Base-by-base conservation (phyloP, 306 rosid genomes). In the Bauhinia variegata region DNA sequence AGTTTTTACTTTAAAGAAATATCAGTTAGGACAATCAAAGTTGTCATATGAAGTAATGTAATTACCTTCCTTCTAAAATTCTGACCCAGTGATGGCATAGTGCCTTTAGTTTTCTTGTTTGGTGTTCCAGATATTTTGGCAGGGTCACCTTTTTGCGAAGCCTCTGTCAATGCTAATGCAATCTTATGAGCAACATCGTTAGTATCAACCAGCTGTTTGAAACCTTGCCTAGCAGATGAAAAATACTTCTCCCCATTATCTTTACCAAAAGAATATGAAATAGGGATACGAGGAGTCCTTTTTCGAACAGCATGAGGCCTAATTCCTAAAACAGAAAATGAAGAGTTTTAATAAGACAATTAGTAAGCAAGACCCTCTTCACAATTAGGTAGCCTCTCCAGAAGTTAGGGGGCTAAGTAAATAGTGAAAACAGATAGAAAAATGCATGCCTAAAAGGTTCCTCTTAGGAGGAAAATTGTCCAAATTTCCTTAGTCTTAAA, bases 231-330 rank as follows among this genome's bases (percentile, higher is more conserved):
- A 16, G 86, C 81, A 18, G 87, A 80, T 65, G 96, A 81, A 82
- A 76, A 66, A 48, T 64, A 30, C 80, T 70, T 87, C 58, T 84
- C 86, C 12, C 75, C 83, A 53, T 68, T 70, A 84, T 88, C 91
- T 77, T 83, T 90, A 56, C 82, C 86, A 37, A 53, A 67, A 54
- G 95, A 72, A 80, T 71, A 67, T 53, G 92, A 78, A 62, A 93
- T 86, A 32, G 97, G 96, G 63, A 93, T 80, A 11, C 97, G 96
- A 17, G 97, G 99, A 65, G 99, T 93, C 78, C 97, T 85, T 77
- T 93, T 93, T 50, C 95, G 82, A 75, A 93, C 99, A 65, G 90
- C 95, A 71, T 86, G 99, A 69, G 95, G 86, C 73, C 75, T 80
- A 56, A 88, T 77, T 79, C 99, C 99, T 93, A 66, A 78, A 56